These are phyloP conservation scores for Pythium guiyangense DNA, from an alignment of 352 stramenopile species.

Conservation along the genomic window DNA sequence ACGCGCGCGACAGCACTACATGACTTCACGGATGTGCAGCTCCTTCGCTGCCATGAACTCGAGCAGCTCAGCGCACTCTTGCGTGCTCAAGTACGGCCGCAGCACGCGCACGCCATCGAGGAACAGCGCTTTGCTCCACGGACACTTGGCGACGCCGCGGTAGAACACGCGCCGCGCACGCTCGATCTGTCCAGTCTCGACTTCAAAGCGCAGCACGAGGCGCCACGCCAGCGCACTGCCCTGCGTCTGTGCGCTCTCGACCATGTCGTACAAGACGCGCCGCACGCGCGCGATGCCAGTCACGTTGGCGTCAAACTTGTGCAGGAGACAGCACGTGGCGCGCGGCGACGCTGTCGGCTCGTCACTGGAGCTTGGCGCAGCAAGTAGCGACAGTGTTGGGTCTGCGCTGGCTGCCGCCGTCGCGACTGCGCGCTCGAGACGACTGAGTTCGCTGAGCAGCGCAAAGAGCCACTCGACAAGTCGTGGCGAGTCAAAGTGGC, in stretches of 20 bases:
- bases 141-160: conserved; percentile 56
- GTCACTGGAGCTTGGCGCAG: neutral
- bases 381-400: too few species aligned
- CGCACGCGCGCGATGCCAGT: conserved; percentile 52
- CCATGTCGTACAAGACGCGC: conserved; percentile 62
- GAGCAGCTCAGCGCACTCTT: conserved; percentile 59
- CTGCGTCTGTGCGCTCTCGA: conserved; percentile 40
- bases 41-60: conserved; percentile 73
- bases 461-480: conserved; percentile 75
- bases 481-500: conserved; percentile 58
- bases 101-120: conserved; percentile 58
- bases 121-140: conserved; percentile 80
- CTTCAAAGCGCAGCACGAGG: conserved; percentile 75
- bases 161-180: conserved; percentile 71
- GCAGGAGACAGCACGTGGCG: conserved; percentile 54
- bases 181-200: conserved; percentile 65
- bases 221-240: conserved; percentile 60
- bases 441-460: conserved; percentile 57
- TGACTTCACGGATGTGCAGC: conserved; percentile 40
- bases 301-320: conserved; percentile 59
- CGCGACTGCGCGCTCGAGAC: conserved; percentile 34
- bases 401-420: conserved; percentile 1
- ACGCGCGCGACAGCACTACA: neutral
- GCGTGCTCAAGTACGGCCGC: conserved; percentile 54
- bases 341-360: neutral